Evolutionary conservation across 2,329 filamentous ascomycete species (phyloP).

Genomic region (Diaporthe citri): DNA sequence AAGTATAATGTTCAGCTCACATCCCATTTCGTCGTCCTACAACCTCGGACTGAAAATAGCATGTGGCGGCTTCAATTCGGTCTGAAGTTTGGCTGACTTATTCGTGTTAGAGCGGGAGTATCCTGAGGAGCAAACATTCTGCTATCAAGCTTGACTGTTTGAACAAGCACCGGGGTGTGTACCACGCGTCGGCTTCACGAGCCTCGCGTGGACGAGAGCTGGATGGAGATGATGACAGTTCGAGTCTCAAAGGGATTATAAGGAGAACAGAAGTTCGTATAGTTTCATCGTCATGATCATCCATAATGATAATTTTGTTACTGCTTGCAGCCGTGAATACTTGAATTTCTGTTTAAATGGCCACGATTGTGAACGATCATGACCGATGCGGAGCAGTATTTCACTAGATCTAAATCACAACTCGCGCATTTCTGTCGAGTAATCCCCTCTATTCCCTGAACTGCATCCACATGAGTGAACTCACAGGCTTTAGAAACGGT

Average conservation of each 20-base stretch:
- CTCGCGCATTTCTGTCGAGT: not conserved
- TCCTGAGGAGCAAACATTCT: not conserved
- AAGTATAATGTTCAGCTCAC: not conserved
- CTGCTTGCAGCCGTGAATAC: not conserved
- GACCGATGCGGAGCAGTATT: not conserved
- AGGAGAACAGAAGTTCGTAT: slow-evolving; percentile 19
- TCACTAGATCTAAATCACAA: not conserved
- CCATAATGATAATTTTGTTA: not conserved
- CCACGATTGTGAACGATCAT: not conserved
- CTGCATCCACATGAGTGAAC: no score
- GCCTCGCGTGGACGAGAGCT: slow-evolving; percentile 9
- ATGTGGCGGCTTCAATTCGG: not conserved
- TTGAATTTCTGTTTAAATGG: not conserved
- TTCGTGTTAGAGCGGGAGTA: not conserved
- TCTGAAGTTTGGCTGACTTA: not conserved
- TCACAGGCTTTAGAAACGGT: no score
- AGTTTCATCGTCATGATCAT: not conserved
- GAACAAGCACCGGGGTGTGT: not conserved
- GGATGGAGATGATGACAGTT: not conserved
- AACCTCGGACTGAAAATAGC: no score
- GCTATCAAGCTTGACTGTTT: not conserved
- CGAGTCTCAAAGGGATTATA: slow-evolving; percentile 8
- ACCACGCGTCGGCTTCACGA: slow-evolving; percentile 11
- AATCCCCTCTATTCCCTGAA: no score
- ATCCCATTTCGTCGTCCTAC: not conserved